phyloP scores from a whole-genome alignment of 202 grass and related monocot genomes.

The Zizania palustris region DNA sequence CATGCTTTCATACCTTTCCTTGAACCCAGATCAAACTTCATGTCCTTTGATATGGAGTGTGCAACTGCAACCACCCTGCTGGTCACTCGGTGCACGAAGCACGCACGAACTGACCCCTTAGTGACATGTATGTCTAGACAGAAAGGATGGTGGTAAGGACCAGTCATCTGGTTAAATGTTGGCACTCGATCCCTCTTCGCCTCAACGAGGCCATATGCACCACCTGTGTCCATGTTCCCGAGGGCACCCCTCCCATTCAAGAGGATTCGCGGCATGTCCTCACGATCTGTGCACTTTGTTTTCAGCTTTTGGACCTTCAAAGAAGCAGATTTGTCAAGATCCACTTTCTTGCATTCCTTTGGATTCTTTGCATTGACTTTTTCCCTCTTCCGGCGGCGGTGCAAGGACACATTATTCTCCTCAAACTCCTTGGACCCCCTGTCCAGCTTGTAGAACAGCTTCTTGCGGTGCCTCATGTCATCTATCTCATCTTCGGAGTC shows the following conservation, averaged over 20 bases:
- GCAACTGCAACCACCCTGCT: constrained; percentile 68
- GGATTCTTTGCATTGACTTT: constrained; percentile 38
- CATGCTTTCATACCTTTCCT: constrained; percentile 69
- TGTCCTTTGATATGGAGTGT: constrained; percentile 81
- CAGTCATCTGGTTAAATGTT: constrained; percentile 65
- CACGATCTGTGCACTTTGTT: constrained; percentile 17
- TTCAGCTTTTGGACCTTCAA: constrained; percentile 43
- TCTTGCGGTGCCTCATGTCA: constrained; percentile 62
- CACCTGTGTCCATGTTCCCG: too few species aligned
- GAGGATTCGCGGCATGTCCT: neutral
- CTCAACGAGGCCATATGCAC: constrained; percentile 8
- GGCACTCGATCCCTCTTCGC: constrained; percentile 48
- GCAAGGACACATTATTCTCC: constrained; percentile 55
- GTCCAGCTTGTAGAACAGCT: constrained; percentile 70
- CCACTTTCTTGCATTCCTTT: constrained; percentile 40
- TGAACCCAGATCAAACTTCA: constrained; percentile 72
- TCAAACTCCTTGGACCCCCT: constrained; percentile 66
- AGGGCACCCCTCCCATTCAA: too few species aligned
- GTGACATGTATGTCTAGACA: constrained; percentile 74
- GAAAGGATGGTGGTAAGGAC: constrained; percentile 74
- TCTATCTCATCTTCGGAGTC: constrained; percentile 65
- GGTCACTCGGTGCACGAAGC: constrained; percentile 67
- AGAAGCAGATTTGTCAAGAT: constrained; percentile 34
- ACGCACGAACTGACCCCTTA: constrained; percentile 76
- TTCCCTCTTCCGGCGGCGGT: constrained; percentile 26